Evolutionary conservation across 768 basidiomycete species (phyloP).

Genomic region (Boletus sp.): DNA sequence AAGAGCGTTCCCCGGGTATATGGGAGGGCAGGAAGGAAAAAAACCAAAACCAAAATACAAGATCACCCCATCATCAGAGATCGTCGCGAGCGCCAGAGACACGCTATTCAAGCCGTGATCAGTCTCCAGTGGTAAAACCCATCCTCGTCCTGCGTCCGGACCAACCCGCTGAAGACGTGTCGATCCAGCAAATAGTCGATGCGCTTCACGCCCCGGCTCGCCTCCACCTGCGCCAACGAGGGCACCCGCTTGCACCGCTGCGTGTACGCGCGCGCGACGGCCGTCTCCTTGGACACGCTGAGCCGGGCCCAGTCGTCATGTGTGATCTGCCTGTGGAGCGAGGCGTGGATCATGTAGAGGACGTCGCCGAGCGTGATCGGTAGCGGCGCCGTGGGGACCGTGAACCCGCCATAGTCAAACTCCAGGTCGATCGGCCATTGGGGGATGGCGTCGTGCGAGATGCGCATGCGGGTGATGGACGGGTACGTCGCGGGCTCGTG

Average conservation of each 20-base stretch:
- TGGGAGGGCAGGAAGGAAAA: not conserved
- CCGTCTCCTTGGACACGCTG: conserved; percentile 26
- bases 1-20: not conserved
- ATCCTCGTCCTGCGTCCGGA: conserved; percentile 29
- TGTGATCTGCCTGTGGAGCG: conserved; percentile 42
- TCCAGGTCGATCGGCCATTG: conserved; percentile 61
- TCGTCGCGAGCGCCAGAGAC: not conserved
- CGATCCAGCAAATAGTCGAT: conserved; percentile 37
- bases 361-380: conserved; percentile 61
- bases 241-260: conserved; percentile 32
- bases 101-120: conserved; percentile 15
- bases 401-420: conserved; percentile 31
- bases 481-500: conserved; percentile 55
- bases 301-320: conserved; percentile 36
- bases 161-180: conserved; percentile 37
- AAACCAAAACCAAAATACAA: too few relatives aligned
- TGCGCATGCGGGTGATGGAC: conserved; percentile 48
- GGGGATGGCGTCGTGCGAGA: conserved; percentile 53
- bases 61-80: not conserved
- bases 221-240: conserved; percentile 30
- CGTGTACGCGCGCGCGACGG: conserved; percentile 36
- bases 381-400: conserved; percentile 23
- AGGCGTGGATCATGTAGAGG: conserved; percentile 45
- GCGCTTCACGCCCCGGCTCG: conserved; percentile 37
- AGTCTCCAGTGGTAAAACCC: conserved; percentile 30